Evolutionary conservation across 108 stramenopile species (phyloP).

Genomic region (Discostella pseudostelligera): DNA sequence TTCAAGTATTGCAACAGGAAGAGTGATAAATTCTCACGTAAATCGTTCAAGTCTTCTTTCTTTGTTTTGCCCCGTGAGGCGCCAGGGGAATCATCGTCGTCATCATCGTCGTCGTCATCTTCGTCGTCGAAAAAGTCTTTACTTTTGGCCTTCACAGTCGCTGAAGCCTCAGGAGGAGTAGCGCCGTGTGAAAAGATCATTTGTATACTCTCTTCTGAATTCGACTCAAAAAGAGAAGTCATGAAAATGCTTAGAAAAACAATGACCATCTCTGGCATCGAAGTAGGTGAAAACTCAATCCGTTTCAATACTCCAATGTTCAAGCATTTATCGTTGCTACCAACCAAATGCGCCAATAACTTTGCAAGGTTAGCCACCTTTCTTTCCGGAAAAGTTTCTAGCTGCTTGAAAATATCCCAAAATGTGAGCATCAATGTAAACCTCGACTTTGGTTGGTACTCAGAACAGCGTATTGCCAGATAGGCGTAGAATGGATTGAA

Average conservation of each 20-base stretch:
- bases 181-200: conserved; percentile 50
- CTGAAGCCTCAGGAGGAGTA: conserved; percentile 4
- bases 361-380: conserved; percentile 90
- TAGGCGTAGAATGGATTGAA: conserved; percentile 95
- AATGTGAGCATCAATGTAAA: conserved; percentile 92
- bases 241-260: conserved; percentile 81
- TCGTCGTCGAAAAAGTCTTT: conserved; percentile 40
- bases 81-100: conserved; percentile 41
- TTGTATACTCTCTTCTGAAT: conserved; percentile 44
- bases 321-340: conserved; percentile 59
- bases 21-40: conserved; percentile 67
- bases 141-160: conserved; percentile 14
- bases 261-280: conserved; percentile 63
- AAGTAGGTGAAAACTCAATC: conserved; percentile 74
- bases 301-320: conserved; percentile 70
- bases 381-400: conserved; percentile 69
- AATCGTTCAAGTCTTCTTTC: conserved; percentile 47
- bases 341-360: conserved; percentile 82
- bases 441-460: conserved; percentile 84
- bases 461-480: conserved; percentile 86
- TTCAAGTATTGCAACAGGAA: conserved; percentile 83
- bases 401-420: conserved; percentile 94
- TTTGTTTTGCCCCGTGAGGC: conserved; percentile 18
- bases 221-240: conserved; percentile 68
- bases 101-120: conserved; percentile 19